Conservation (phyloP, 495 filamentous ascomycete genomes). For the Cryomyces antarcticus region DNA sequence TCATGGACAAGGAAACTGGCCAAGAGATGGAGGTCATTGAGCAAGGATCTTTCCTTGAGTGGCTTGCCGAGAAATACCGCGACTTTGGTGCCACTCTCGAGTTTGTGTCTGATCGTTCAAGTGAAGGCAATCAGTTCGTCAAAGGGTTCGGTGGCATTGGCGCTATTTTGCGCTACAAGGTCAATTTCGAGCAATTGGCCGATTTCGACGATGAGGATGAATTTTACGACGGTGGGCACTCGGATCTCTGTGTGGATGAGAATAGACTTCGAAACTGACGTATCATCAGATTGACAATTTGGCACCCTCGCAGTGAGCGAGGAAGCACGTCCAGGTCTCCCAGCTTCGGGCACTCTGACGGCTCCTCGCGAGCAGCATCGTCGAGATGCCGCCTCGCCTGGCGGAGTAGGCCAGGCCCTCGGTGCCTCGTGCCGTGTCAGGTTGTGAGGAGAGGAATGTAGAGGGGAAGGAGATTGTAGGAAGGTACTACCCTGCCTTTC, state of each 20-base stretch:
- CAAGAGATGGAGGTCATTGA: slow-evolving; percentile 88
- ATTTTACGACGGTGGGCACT: slow-evolving; percentile 70
- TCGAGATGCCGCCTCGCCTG: too few relatives aligned
- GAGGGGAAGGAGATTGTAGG: too few relatives aligned
- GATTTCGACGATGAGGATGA: slow-evolving; percentile 94
- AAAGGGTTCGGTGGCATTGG: slow-evolving; percentile 98
- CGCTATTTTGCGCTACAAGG: slow-evolving; percentile 92
- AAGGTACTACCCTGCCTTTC: too few relatives aligned
- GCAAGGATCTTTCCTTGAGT: slow-evolving; percentile 83
- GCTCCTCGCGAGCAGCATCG: slow-evolving; percentile 28
- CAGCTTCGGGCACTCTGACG: slow-evolving; percentile 39
- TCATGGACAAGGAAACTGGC: slow-evolving; percentile 85
- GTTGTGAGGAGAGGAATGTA: too few relatives aligned
- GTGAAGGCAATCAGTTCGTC: slow-evolving; percentile 97
- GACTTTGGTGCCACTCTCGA: slow-evolving; percentile 93
- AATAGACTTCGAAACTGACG: slow-evolving; percentile 8
- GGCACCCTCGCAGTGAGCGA: slow-evolving; percentile 77
- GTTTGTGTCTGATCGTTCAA: slow-evolving; percentile 91
- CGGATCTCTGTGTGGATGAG: not conserved
- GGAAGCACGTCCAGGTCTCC: slow-evolving; percentile 59
- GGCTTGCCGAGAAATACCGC: slow-evolving; percentile 94
- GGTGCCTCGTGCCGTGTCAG: too few relatives aligned
- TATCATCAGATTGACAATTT: slow-evolving; percentile 64
- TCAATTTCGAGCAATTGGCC: slow-evolving; percentile 97
- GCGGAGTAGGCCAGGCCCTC: too few relatives aligned